Evolutionary conservation across 345 rosid genomes (phyloP).

Genomic region (Balakata baccata): DNA sequence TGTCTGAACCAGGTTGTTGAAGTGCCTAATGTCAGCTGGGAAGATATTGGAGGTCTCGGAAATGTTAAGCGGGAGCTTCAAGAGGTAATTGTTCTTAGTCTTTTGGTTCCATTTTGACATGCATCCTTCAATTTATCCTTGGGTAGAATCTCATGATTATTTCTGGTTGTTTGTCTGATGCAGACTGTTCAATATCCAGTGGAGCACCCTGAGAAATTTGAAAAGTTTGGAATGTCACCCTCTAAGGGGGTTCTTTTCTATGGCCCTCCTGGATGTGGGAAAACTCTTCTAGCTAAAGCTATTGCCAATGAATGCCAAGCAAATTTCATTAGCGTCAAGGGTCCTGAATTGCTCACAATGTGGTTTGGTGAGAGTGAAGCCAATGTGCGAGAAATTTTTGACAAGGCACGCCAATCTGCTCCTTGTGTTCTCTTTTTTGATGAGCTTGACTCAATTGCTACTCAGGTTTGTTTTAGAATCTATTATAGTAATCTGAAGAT

Average conservation of each 20-base stretch:
- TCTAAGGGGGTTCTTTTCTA: slow-evolving; percentile 96
- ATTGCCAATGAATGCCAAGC: slow-evolving; percentile 98
- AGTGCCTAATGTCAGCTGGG: slow-evolving; percentile 88
- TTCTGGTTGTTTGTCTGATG: slow-evolving; percentile 8
- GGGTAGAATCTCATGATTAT: background rate
- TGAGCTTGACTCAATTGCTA: slow-evolving; percentile 95
- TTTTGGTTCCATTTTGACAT: background rate
- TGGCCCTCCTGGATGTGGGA: slow-evolving; percentile 98
- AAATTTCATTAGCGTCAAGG: slow-evolving; percentile 90
- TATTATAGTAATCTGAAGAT: background rate
- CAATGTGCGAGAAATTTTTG: slow-evolving; percentile 90
- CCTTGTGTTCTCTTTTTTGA: slow-evolving; percentile 94
- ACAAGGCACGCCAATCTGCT: slow-evolving; percentile 93
- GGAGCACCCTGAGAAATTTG: slow-evolving; percentile 97
- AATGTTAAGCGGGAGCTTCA: slow-evolving; percentile 94
- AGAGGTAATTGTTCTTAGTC: slow-evolving; percentile 48
- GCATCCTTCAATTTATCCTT: background rate
- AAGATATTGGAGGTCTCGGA: slow-evolving; percentile 93
- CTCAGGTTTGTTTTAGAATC: slow-evolving; percentile 68
- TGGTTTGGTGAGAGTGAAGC: slow-evolving; percentile 99
- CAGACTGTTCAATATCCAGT: slow-evolving; percentile 99
- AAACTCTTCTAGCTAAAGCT: slow-evolving; percentile 96
- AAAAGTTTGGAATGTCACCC: slow-evolving; percentile 96
- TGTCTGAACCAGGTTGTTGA: slow-evolving; percentile 73
- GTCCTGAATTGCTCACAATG: slow-evolving; percentile 95